Evolutionary conservation across 495 filamentous ascomycete genomes (phyloP).

Genomic region (Neohortaea acidophila): DNA sequence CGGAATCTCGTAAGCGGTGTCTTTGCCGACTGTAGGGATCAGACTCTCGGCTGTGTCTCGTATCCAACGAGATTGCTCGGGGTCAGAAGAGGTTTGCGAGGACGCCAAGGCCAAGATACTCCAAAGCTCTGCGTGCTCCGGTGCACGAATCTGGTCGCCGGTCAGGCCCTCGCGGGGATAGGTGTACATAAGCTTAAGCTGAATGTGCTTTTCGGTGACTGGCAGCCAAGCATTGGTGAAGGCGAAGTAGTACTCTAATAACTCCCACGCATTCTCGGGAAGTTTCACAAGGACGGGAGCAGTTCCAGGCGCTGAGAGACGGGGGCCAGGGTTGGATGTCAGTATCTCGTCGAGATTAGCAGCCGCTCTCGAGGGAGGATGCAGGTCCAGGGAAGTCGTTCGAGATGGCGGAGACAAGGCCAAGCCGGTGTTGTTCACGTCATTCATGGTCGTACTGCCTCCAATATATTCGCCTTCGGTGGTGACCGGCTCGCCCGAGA

Average conservation of each 20-base stretch:
- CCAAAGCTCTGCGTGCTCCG: conserved; percentile 51
- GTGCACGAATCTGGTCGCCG: conserved; percentile 22
- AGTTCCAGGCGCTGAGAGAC: too few species aligned
- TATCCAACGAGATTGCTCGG: background rate
- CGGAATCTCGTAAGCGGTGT: background rate
- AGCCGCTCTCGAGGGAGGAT: background rate
- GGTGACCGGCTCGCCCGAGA: conserved; percentile 11
- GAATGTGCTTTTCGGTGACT: conserved; percentile 52
- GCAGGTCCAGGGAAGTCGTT: background rate
- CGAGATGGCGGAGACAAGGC: background rate
- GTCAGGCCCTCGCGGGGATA: conserved; percentile 28
- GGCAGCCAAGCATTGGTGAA: conserved; percentile 62
- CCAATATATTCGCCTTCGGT: background rate
- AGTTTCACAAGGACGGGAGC: too few species aligned
- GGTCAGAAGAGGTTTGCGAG: conserved; percentile 21
- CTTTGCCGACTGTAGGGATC: background rate
- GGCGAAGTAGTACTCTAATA: conserved; percentile 58
- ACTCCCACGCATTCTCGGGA: conserved; percentile 45
- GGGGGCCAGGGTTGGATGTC: too few species aligned
- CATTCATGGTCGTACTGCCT: background rate
- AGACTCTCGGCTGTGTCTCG: background rate
- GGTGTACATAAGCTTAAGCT: conserved; percentile 39
- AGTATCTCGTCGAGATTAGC: background rate
- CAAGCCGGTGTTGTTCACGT: background rate
- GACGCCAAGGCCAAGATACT: conserved; percentile 43